Percentiles rank a stretch among this genome's conserved stretches.
Conservation (phyloP, 164 flowering plant species). For the Taxillus chinensis region DNA sequence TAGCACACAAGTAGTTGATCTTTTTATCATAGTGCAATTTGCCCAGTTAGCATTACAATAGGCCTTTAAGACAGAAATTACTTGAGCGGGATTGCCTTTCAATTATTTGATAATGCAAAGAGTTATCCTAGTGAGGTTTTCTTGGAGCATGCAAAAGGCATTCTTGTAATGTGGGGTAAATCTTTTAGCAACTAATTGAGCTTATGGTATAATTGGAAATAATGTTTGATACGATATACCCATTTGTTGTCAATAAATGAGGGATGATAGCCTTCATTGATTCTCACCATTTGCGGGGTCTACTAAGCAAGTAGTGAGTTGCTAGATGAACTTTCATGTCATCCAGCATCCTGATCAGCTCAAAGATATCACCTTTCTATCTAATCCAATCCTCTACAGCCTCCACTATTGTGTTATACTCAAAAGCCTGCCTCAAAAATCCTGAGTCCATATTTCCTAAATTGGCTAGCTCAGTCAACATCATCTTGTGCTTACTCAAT, state of each 20-base stretch:
- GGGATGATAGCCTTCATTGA: too few relatives aligned
- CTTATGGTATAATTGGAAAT: background rate
- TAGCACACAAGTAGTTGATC: background rate
- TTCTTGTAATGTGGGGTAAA: background rate
- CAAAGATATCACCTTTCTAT: too few relatives aligned
- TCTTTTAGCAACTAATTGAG: background rate
- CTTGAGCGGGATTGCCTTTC: background rate
- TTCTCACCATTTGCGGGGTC: too few relatives aligned
- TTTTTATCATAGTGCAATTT: background rate
- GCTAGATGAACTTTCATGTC: too few relatives aligned
- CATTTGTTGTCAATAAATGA: background rate
- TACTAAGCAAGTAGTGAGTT: too few relatives aligned
- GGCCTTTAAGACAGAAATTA: background rate
- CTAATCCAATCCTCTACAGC: too few relatives aligned
- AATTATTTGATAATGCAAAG: background rate
- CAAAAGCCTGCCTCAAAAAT: too few relatives aligned
- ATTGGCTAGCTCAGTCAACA: too few relatives aligned
- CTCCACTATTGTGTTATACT: too few relatives aligned
- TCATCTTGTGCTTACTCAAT: too few relatives aligned
- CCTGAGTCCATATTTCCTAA: too few relatives aligned
- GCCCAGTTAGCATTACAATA: slow-evolving; percentile 1
- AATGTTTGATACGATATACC: background rate
- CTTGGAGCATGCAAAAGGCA: background rate
- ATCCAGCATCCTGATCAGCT: too few relatives aligned
- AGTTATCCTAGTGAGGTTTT: background rate